Evolutionary conservation across 1,284 basidiomycete genomes (phyloP).

Genomic region (Moniliophthora roreri): DNA sequence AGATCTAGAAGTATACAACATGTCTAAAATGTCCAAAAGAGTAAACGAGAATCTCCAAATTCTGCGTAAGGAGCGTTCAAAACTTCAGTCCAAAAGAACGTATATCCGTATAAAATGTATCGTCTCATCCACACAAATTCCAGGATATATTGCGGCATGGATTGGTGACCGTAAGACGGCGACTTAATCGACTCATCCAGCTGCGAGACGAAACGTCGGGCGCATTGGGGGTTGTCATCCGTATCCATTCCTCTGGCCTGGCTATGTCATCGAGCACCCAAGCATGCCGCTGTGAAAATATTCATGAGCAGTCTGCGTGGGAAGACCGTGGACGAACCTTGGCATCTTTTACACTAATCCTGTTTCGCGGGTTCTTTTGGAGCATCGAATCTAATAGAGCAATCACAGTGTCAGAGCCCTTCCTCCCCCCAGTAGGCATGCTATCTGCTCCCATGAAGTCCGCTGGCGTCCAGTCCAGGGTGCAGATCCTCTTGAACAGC

Average conservation of each 20-base stretch:
- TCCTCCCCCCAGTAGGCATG: conserved; percentile 53
- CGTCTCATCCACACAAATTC: background rate
- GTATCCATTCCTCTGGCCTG: conserved; percentile 2
- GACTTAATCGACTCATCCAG: no score
- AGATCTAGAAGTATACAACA: no score
- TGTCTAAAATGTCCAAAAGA: no score
- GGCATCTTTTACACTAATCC: conserved; percentile 73
- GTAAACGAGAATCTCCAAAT: no score
- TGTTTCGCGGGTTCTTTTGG: conserved; percentile 75
- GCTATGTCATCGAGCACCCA: conserved; percentile 49
- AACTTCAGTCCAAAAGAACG: no score
- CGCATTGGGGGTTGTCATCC: background rate
- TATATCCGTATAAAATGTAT: no score
- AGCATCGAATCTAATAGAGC: conserved; percentile 70
- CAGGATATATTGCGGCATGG: background rate
- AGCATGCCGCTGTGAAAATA: conserved; percentile 46
- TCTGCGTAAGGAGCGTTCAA: no score
- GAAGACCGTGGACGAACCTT: conserved; percentile 52
- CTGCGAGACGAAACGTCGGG: background rate
- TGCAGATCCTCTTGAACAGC: conserved; percentile 77
- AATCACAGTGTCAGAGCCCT: conserved; percentile 43
- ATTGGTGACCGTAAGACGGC: background rate
- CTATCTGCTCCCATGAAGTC: conserved; percentile 68
- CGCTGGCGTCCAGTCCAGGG: conserved; percentile 66
- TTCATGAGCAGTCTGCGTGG: conserved; percentile 6